Percentiles rank a stretch among this genome's conserved stretches.
Evolutionary conservation across 805 yeast species (phyloP).

Genomic region (Sugiyamaella americana): DNA sequence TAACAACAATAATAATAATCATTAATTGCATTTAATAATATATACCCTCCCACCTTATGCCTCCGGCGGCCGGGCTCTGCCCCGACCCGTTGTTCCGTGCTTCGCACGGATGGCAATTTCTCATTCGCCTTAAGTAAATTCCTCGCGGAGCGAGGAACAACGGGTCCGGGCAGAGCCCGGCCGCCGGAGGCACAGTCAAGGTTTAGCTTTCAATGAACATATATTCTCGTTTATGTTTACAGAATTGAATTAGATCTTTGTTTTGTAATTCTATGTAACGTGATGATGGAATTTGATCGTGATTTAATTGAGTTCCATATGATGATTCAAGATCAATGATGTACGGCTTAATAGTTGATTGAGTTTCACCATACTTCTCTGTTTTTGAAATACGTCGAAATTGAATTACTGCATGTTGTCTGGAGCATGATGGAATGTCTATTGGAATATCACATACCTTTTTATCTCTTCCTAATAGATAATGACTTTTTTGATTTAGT

Average conservation of each 20-base stretch:
- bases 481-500: slow-evolving; percentile 28
- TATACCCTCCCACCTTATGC: background rate
- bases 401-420: slow-evolving; percentile 47
- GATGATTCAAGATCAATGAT: slow-evolving; percentile 44
- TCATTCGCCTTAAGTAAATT: background rate
- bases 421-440: slow-evolving; percentile 36
- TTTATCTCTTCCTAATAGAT: slow-evolving; percentile 36
- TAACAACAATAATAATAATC: background rate
- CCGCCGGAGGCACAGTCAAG: slow-evolving; percentile 1
- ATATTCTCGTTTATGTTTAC: background rate
- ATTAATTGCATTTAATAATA: background rate
- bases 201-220: background rate
- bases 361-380: slow-evolving; percentile 18
- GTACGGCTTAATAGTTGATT: slow-evolving; percentile 31
- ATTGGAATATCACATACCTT: slow-evolving; percentile 36
- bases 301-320: slow-evolving; percentile 43
- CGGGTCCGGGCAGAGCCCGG: background rate
- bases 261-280: slow-evolving; percentile 39
- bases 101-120: background rate
- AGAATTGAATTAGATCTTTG: slow-evolving; percentile 38
- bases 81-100: background rate
- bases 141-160: background rate
- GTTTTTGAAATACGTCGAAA: slow-evolving; percentile 28
- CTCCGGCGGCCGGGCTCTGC: background rate
- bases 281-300: slow-evolving; percentile 34